These are phyloP conservation scores for Debaryomycetaceae sp. DNA, from an alignment of 1,139 yeast genomes.

Conservation along the genomic window DNA sequence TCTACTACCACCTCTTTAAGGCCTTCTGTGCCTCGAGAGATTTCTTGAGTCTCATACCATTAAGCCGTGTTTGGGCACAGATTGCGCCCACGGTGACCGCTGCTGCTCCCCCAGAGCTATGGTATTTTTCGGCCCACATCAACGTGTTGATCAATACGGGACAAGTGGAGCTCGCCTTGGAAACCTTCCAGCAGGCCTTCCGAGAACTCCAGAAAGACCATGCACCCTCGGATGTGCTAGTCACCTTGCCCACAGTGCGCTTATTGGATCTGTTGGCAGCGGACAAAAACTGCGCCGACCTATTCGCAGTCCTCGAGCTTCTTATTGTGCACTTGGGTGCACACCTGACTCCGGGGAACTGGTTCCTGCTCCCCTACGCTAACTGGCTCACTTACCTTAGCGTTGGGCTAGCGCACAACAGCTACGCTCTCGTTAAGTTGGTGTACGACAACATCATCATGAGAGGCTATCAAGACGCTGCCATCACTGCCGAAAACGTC, in stretches of 20 bases:
- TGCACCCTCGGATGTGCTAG: conserved; percentile 6
- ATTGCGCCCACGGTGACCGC: too few species aligned
- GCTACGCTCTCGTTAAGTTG: conserved; percentile 25
- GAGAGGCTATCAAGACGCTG: conserved; percentile 21
- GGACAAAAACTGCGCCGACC: conserved; percentile 18
- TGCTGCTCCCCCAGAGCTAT: conserved; percentile 7
- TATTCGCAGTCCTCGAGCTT: conserved; percentile 14
- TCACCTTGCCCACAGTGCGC: conserved; percentile 14
- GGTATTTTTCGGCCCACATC: conserved; percentile 22
- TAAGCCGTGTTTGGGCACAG: too few species aligned
- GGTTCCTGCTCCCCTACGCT: conserved; percentile 10
- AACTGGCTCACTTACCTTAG: conserved; percentile 23
- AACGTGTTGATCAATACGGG: conserved; percentile 20
- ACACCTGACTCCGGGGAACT: conserved; percentile 4
- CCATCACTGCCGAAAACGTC: conserved; percentile 21
- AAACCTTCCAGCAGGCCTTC: conserved; percentile 12
- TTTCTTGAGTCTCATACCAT: too few species aligned
- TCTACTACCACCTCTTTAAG: too few species aligned
- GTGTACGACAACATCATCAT: conserved; percentile 28
- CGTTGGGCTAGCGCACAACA: conserved; percentile 19
- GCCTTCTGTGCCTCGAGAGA: too few species aligned
- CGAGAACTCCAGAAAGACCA: conserved; percentile 1
- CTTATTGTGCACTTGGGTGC: conserved; percentile 6
- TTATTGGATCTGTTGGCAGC: conserved; percentile 13
- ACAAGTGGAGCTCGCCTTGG: conserved; percentile 22